phyloP scores from a whole-genome alignment of 208 protist genomes.

The Spongospora subterranea region DNA sequence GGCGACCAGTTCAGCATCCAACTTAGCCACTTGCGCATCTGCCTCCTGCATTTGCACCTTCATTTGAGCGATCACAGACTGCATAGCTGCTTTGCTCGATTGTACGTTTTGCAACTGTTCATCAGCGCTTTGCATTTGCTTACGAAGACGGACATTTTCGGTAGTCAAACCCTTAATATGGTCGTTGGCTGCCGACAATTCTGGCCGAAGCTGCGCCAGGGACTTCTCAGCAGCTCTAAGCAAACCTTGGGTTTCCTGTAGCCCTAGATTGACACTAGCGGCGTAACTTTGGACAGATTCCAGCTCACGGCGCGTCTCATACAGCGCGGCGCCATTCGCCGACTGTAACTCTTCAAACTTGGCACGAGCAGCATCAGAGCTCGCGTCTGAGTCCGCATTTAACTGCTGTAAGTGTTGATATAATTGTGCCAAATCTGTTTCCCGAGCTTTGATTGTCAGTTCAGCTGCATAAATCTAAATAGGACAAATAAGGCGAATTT shows the following conservation, averaged over 20 bases:
- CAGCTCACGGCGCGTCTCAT: not conserved
- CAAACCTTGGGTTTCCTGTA: not conserved
- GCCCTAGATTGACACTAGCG: not conserved
- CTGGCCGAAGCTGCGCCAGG: not conserved
- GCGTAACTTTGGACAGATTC: not conserved
- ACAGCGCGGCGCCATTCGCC: not conserved
- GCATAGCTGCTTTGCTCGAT: not conserved
- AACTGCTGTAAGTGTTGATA: not conserved
- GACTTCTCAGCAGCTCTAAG: not conserved
- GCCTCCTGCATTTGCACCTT: not conserved
- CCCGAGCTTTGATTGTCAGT: not conserved
- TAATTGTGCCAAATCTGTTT: not conserved
- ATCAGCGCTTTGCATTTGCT: not conserved
- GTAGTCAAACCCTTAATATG: not conserved
- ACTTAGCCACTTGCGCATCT: not conserved
- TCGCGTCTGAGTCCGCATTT: not conserved
- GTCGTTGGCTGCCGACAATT: not conserved
- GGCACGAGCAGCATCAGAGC: not conserved
- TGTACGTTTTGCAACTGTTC: not conserved
- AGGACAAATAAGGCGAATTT: no score
- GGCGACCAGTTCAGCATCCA: not conserved
- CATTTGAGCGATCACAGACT: not conserved
- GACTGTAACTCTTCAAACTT: no score
- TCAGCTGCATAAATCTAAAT: not conserved
- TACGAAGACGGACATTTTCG: not conserved